phyloP scores from a whole-genome alignment of 345 rosid species.

The Salix arbutifolia region DNA sequence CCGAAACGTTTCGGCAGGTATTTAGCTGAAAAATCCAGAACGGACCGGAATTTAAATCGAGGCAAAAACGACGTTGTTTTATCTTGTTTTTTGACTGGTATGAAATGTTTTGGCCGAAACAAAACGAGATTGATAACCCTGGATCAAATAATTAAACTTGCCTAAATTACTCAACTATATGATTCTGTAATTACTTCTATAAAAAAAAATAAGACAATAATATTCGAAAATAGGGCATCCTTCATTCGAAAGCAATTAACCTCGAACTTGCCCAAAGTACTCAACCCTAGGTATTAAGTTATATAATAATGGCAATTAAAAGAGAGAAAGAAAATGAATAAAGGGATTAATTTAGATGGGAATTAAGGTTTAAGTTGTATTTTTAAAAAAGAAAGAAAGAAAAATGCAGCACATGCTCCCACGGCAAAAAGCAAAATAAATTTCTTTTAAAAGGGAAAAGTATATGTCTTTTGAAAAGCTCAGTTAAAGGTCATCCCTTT shows the following conservation, averaged over 20 bases:
- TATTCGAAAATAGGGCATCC: neutral
- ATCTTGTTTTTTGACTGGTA: rapidly evolving
- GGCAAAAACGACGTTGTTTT: rapidly evolving
- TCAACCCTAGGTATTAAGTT: no score
- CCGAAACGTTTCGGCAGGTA: rapidly evolving
- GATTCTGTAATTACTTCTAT: neutral
- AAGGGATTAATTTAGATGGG: neutral
- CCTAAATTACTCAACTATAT: neutral
- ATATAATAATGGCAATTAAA: no score
- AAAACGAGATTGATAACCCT: no score
- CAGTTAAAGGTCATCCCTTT: neutral
- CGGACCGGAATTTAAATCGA: no score
- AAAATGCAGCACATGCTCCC: constrained; percentile 9
- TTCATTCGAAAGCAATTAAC: no score
- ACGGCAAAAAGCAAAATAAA: neutral
- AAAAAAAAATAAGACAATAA: neutral
- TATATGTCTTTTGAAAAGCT: neutral
- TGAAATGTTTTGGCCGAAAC: rapidly evolving
- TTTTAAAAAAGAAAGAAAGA: neutral
- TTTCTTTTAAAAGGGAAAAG: neutral
- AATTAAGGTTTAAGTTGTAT: neutral
- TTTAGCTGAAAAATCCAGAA: rapidly evolving
- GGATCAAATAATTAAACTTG: neutral
- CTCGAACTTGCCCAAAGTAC: no score
- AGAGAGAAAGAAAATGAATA: no score